A percentile compares a stretch with the other conserved stretches of the same genome.
These are phyloP conservation scores for Gloeopeniophorella convolvens DNA, from an alignment of 768 basidiomycete genomes.

Conservation along the genomic window DNA sequence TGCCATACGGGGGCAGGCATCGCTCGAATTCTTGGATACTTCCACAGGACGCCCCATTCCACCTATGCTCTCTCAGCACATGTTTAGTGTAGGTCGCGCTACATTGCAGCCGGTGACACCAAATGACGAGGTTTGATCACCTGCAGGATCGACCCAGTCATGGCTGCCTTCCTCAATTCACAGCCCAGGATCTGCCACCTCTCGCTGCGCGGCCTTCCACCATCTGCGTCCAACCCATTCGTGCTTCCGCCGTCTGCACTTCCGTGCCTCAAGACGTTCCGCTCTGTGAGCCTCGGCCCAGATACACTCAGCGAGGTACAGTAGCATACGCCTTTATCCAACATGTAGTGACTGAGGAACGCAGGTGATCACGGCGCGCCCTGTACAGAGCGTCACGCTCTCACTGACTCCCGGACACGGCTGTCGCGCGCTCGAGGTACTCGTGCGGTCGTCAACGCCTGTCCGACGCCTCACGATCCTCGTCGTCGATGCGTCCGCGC, in stretches of 20 bases:
- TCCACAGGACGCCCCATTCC: slow-evolving; percentile 34
- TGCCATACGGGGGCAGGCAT: slow-evolving; percentile 2
- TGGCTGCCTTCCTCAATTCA: slow-evolving; percentile 46
- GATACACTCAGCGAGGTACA: slow-evolving; percentile 30
- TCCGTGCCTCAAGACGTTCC: slow-evolving; percentile 43
- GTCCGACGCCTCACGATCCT: slow-evolving; percentile 50
- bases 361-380: slow-evolving; percentile 40
- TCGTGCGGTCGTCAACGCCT: slow-evolving; percentile 33
- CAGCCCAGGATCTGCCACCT: slow-evolving; percentile 46
- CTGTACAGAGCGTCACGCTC: slow-evolving; percentile 45
- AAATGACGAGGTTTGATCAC: too few relatives aligned
- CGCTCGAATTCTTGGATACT: slow-evolving; percentile 41
- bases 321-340: too few relatives aligned
- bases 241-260: slow-evolving; percentile 36
- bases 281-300: slow-evolving; percentile 48
- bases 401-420: slow-evolving; percentile 42
- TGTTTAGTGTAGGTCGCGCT: too few relatives aligned
- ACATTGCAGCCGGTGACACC: too few relatives aligned
- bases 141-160: slow-evolving; percentile 27
- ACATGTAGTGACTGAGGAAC: too few relatives aligned
- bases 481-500: slow-evolving; percentile 42
- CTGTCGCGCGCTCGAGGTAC: slow-evolving; percentile 37
- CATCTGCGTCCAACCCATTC: slow-evolving; percentile 25
- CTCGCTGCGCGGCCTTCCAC: slow-evolving; percentile 47
- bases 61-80: too few relatives aligned